Conservation (phyloP, 768 basidiomycete species). For the Pleurotus cornucopiae region DNA sequence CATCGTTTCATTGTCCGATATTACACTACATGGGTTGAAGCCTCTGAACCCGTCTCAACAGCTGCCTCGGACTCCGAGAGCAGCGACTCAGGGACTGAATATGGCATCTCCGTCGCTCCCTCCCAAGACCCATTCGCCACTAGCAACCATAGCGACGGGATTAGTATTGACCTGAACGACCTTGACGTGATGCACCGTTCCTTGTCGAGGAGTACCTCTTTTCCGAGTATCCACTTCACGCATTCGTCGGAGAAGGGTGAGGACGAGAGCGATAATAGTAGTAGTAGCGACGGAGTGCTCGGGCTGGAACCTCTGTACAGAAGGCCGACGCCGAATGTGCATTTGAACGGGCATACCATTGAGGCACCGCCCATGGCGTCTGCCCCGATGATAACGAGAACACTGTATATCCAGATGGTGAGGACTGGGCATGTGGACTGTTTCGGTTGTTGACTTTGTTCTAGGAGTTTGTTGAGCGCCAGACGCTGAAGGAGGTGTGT, state of each 20-base stretch:
- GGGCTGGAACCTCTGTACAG: slow-evolving; percentile 23
- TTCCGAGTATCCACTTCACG: slow-evolving; percentile 85
- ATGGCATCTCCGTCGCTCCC: slow-evolving; percentile 53
- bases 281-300: slow-evolving; percentile 39
- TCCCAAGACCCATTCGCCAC: slow-evolving; percentile 24
- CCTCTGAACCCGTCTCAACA: slow-evolving; percentile 47
- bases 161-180: slow-evolving; percentile 61
- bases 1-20: slow-evolving; percentile 92
- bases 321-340: slow-evolving; percentile 14
- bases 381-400: slow-evolving; percentile 40
- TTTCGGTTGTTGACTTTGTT: slow-evolving; percentile 5
- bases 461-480: slow-evolving; percentile 87
- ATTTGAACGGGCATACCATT: slow-evolving; percentile 6
- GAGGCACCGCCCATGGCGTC: slow-evolving; percentile 11
- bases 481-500: slow-evolving; percentile 80
- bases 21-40: slow-evolving; percentile 89
- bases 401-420: slow-evolving; percentile 94
- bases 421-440: slow-evolving; percentile 8
- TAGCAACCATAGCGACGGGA: slow-evolving; percentile 43
- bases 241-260: slow-evolving; percentile 29
- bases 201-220: slow-evolving; percentile 47
- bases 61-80: slow-evolving; percentile 50
- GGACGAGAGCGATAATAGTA: slow-evolving; percentile 24
- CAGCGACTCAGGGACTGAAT: slow-evolving; percentile 31
- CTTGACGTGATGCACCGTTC: slow-evolving; percentile 42